Evolutionary conservation across 768 basidiomycete genomes (phyloP).

Genomic region (Cyclocybe aegerita): DNA sequence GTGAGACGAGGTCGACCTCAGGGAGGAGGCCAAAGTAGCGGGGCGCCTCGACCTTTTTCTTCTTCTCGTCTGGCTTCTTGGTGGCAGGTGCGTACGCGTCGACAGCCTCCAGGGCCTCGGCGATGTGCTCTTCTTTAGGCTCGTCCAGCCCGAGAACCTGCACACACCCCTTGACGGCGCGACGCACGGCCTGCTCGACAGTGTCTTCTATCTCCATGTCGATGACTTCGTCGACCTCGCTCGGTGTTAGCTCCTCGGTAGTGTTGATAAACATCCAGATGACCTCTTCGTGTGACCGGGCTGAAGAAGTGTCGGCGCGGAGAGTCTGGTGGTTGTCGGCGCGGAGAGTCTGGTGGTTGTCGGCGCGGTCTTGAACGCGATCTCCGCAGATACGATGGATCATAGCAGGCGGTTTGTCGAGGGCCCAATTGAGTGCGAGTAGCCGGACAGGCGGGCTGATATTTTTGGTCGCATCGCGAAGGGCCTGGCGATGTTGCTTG

Average conservation of each 20-base stretch:
- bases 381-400: conserved; percentile 77
- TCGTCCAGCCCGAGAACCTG: conserved; percentile 49
- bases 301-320: conserved; percentile 43
- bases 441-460: conserved; percentile 61
- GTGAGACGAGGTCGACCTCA: conserved; percentile 59
- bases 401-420: conserved; percentile 52
- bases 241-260: conserved; percentile 55
- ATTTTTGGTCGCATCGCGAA: conserved; percentile 53
- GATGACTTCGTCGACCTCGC: conserved; percentile 67
- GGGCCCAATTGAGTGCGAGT: conserved; percentile 79
- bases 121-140: conserved; percentile 57
- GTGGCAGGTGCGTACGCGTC: conserved; percentile 29
- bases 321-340: conserved; percentile 45
- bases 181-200: conserved; percentile 51
- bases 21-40: conserved; percentile 82
- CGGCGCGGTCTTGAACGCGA: conserved; percentile 73
- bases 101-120: conserved; percentile 51
- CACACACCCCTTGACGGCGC: conserved; percentile 60
- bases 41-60: conserved; percentile 33
- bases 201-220: conserved; percentile 54
- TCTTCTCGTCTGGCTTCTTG: conserved; percentile 23
- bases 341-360: conserved; percentile 81
- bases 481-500: conserved; percentile 68
- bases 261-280: conserved; percentile 76
- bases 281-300: conserved; percentile 70